Percentiles rank a stretch among this genome's conserved stretches.
Conservation (phyloP, 2,329 filamentous ascomycete species). For the Ophiocordyceps robertsii region DNA sequence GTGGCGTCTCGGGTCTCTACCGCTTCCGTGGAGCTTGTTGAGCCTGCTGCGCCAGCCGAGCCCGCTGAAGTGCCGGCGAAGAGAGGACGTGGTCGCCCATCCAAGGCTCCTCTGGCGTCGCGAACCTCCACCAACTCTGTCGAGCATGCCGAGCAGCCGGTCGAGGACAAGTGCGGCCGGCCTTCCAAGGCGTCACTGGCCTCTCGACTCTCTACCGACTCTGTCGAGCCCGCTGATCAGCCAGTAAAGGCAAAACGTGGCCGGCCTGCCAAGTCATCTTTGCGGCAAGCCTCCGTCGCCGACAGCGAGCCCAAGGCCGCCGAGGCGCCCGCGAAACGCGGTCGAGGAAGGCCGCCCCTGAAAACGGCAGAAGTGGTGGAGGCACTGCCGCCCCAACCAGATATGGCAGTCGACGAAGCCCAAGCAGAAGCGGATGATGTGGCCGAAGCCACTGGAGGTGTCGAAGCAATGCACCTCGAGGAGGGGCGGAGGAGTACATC, state of each 20-base stretch:
- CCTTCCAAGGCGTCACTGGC: background rate
- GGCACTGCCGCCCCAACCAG: background rate
- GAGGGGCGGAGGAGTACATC: background rate
- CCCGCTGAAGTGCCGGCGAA: slow-evolving; percentile 3
- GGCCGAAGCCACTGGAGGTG: background rate
- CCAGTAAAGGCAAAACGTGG: slow-evolving; percentile 16
- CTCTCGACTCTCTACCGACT: slow-evolving; percentile 1
- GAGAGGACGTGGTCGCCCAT: slow-evolving; percentile 11
- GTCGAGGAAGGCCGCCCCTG: slow-evolving; percentile 17
- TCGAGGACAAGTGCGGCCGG: background rate
- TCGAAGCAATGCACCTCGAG: background rate
- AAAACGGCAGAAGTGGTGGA: background rate
- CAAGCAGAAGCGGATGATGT: slow-evolving; percentile 5
- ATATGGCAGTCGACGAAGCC: background rate
- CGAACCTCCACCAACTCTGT: slow-evolving; percentile 12
- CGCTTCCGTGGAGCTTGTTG: no score
- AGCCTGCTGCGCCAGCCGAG: no score
- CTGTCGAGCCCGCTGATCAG: slow-evolving; percentile 1
- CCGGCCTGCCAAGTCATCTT: slow-evolving; percentile 17
- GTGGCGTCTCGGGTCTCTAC: slow-evolving; percentile 1
- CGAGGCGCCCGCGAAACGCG: slow-evolving; percentile 13
- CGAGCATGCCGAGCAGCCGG: slow-evolving; percentile 9
- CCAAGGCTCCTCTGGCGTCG: slow-evolving; percentile 12
- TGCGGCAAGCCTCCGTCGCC: slow-evolving; percentile 10
- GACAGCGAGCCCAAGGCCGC: slow-evolving; percentile 8